phyloP scores from a whole-genome alignment of 352 stramenopile genomes.

The Phytophthora cactorum region DNA sequence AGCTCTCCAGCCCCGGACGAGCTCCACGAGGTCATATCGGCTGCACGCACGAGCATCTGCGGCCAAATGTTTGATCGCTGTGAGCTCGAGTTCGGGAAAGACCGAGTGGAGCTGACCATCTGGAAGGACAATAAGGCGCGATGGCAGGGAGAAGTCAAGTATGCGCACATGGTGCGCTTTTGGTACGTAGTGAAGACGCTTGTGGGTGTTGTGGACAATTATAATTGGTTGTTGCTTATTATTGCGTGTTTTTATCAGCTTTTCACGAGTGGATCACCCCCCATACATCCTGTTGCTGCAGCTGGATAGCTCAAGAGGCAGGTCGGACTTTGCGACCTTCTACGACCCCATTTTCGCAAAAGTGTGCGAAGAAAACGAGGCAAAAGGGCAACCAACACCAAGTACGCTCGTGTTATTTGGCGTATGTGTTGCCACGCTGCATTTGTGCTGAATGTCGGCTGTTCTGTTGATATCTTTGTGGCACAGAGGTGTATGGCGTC shows the following conservation, averaged over 20 bases:
- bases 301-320: slow-evolving; percentile 32
- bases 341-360: slow-evolving; percentile 67
- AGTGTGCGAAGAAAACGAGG: slow-evolving; percentile 34
- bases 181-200: slow-evolving; percentile 31
- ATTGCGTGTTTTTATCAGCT: slow-evolving; percentile 24
- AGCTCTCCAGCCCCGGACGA: slow-evolving; percentile 12
- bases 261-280: slow-evolving; percentile 29
- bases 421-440: not conserved
- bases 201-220: not conserved
- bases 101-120: slow-evolving; percentile 42
- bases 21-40: slow-evolving; percentile 28
- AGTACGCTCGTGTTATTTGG: slow-evolving; percentile 34
- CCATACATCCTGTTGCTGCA: slow-evolving; percentile 69
- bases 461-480: not conserved
- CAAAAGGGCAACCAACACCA: slow-evolving; percentile 15
- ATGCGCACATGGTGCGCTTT: slow-evolving; percentile 49
- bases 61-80: slow-evolving; percentile 48
- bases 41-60: slow-evolving; percentile 45
- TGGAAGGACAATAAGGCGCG: slow-evolving; percentile 29
- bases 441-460: not conserved
- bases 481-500: slow-evolving; percentile 61
- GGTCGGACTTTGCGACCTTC: slow-evolving; percentile 52
- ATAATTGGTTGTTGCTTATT: not conserved
- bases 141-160: slow-evolving; percentile 48
- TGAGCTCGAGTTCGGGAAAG: slow-evolving; percentile 38